phyloP scores from a whole-genome alignment of 208 protist species.

The Endotrypanum monterogeii region DNA sequence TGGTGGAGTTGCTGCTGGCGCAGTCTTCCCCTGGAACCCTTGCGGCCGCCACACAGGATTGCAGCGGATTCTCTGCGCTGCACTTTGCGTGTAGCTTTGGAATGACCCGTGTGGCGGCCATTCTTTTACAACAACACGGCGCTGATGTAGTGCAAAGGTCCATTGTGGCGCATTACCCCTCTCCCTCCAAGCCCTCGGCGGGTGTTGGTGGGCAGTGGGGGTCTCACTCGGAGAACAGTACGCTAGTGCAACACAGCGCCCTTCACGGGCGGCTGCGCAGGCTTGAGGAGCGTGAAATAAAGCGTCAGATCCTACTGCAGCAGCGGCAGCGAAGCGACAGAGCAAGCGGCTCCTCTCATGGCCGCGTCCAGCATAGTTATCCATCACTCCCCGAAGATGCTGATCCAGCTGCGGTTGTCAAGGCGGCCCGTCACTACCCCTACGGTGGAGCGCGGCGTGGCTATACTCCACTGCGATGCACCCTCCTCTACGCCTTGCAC shows the following conservation, averaged over 20 bases:
- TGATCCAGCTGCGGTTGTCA: conserved; percentile 19
- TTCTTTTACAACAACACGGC: conserved; percentile 57
- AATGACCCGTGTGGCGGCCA: conserved; percentile 38
- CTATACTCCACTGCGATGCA: conserved; percentile 56
- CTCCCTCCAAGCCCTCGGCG: neutral
- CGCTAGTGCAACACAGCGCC: conserved; percentile 24
- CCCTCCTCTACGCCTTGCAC: conserved; percentile 18
- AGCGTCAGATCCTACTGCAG: conserved; percentile 20
- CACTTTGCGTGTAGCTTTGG: conserved; percentile 62
- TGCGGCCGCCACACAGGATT: conserved; percentile 45
- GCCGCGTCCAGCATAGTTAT: neutral
- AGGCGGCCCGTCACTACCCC: conserved; percentile 12
- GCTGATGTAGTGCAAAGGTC: conserved; percentile 37
- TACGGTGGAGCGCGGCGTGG: conserved; percentile 41
- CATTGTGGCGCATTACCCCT: neutral
- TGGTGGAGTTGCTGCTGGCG: conserved; percentile 62
- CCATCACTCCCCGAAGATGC: conserved; percentile 17
- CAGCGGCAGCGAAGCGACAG: conserved; percentile 3
- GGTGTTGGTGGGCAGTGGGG: conserved; percentile 18
- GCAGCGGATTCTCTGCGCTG: conserved; percentile 53
- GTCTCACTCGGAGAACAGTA: conserved; percentile 31
- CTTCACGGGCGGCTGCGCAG: conserved; percentile 18
- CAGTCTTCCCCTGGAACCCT: conserved; percentile 41
- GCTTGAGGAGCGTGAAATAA: conserved; percentile 21
- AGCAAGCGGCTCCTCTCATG: neutral